Evolutionary conservation across 2,329 filamentous ascomycete species (phyloP), one percentile per base, ranked within the genome.

Genomic region (Botryosphaeria dothidea): DNA sequence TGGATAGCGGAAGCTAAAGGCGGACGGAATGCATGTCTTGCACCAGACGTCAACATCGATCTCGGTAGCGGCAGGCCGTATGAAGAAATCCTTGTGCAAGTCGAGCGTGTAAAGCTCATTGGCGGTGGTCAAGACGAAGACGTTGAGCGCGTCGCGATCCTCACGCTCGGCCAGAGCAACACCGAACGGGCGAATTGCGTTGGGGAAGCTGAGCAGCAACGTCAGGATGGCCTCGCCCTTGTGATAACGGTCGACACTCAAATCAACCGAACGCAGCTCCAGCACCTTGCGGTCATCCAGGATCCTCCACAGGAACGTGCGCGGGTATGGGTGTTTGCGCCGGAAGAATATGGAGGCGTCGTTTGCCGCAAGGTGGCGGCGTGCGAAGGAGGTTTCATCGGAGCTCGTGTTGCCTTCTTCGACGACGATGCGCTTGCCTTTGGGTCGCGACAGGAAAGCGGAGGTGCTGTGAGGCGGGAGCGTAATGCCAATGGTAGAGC

Each of bases 241-340:
- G 23, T 88, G 85, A 43, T 69, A 70, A 58, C 74, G 69, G 84
- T 86, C 80, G 86, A 93, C 75, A 23, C 88, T 90, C 69, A 97
- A 80, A 78, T 99, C 95, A 66, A 92, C 88, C 45, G 88, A 89
- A 73, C 92, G 90, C 58, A 99, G 84, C 79, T 95, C 94, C 70
- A 99, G 83, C 67, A 92, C 83, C 69, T 86, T 91, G 72, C 88
- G 88, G 71, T 92, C 88, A 73, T 96, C 90, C 67, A 97, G 80
- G 43, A 98, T 85, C 70, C 94, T 88, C 95, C 95, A 99, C 54
- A 97, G 84, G 74, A 98, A 96, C 77, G 88, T 92, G 74, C 91
- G 89, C 43, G 95, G 95, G 68, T 90, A 89, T 68, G 86, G 83
- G 73, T 90, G 87, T 76, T 90, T 86, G 76, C 86, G 86, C 64